A percentile compares a stretch with the other conserved stretches of the same genome.
phyloP scores from a whole-genome alignment of 73 alveolate genomes.

The Tetrahymena borealis region DNA sequence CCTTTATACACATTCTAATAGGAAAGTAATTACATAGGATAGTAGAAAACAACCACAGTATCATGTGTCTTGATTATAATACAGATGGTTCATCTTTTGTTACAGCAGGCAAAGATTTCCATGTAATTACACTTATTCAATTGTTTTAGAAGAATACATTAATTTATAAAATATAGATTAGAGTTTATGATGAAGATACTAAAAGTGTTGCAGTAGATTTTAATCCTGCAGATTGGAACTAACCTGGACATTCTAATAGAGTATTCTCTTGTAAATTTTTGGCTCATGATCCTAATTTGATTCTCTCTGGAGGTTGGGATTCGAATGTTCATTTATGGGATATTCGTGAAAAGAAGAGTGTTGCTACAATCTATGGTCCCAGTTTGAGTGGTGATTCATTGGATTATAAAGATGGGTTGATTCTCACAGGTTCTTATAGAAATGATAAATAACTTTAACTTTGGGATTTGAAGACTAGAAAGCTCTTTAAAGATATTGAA shows the following conservation, averaged over 20 bases:
- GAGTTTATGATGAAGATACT: slow-evolving; percentile 92
- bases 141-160: not conserved
- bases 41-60: slow-evolving; percentile 71
- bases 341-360: slow-evolving; percentile 77
- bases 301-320: slow-evolving; percentile 98
- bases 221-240: slow-evolving; percentile 64
- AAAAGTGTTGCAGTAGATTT: slow-evolving; percentile 61
- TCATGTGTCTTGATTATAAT: slow-evolving; percentile 83
- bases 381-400: slow-evolving; percentile 91
- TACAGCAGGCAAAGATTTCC: slow-evolving; percentile 87
- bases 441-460: slow-evolving; percentile 55
- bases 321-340: slow-evolving; percentile 84
- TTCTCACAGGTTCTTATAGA: slow-evolving; percentile 61
- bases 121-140: slow-evolving; percentile 12
- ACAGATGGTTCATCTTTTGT: slow-evolving; percentile 83
- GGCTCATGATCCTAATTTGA: slow-evolving; percentile 63
- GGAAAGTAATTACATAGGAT: slow-evolving; percentile 69
- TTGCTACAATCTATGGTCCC: slow-evolving; percentile 84
- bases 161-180: not conserved
- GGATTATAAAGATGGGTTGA: slow-evolving; percentile 47
- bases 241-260: slow-evolving; percentile 93
- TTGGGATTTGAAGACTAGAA: slow-evolving; percentile 58
- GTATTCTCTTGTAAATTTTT: slow-evolving; percentile 80
- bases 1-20: not conserved
- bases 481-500: slow-evolving; percentile 43